Evolutionary conservation across 345 rosid genomes (phyloP), one percentile per base, ranked within the genome.

Genomic region (Sisymbrium altissimum): DNA sequence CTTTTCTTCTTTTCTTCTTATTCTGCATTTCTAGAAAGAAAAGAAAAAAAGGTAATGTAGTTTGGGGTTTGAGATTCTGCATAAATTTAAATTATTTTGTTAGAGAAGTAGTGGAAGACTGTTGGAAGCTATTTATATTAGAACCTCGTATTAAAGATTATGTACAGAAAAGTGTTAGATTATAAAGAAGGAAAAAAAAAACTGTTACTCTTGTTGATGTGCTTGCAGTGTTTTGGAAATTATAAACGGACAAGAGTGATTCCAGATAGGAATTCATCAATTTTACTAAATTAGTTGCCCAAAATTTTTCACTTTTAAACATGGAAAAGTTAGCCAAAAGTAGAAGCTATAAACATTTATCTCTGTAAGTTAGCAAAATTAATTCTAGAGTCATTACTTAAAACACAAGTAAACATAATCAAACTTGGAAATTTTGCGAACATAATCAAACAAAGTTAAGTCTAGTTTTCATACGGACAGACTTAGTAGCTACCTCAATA

Each of bases 51-150:
- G 46, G 38, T 46, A 13, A 67, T 60, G 30, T 68, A 54, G 64
- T 70, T 33, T 63, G 73, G 70, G 60, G 59, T 76, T 68, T 62
- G 69, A 52, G 74, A 53, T 62, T 50, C 62, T 61, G 56, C 73
- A 29, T n/a, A 50, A 40, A 29, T 50, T 68, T 17, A 62, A 58
- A 39, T 66, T 27, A 43, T 66, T 49, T 59, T 27, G 61, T 49
- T 58, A 48, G 78, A 57, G 27, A 46, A 13, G 60, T 46, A 66
- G 67, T 48, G 35, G 56, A 45, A 55, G 56, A 64, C 21, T 64
- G 25, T 46, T 58, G 72, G 4, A 29, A 49, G 19, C 19, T 49
- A n/a, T n/a, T n/a, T n/a, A 29, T 46, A 73, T 39, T 49, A 58
- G 78, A n/a, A n/a, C 67, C 61, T 58, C 72, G 49, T 57, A 14